phyloP scores from a whole-genome alignment of 768 basidiomycete genomes.

The Phallus indusiatus region DNA sequence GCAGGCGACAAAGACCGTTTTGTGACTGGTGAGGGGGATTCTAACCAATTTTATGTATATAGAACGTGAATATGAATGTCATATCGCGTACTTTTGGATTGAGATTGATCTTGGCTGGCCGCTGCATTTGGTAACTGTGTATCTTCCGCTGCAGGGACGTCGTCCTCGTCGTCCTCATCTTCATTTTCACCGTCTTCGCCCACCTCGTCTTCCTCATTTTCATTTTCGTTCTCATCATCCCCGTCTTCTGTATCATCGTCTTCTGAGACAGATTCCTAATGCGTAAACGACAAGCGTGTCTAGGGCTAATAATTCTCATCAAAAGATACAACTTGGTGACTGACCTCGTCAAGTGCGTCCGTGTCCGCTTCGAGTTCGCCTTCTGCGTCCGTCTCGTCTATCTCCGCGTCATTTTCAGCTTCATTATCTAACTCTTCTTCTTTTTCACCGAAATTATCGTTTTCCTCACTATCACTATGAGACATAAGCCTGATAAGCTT shows the following conservation, averaged over 20 bases:
- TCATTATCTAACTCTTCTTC: conserved; percentile 40
- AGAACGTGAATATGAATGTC: background rate
- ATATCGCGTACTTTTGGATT: conserved; percentile 2
- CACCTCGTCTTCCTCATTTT: conserved; percentile 15
- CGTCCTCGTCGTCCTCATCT: conserved; percentile 44
- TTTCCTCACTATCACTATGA: conserved; percentile 54
- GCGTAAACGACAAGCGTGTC: conserved; percentile 7
- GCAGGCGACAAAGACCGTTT: conserved; percentile 45
- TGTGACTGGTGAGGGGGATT: conserved; percentile 5
- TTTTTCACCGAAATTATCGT: conserved; percentile 21
- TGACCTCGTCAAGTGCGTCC: conserved; percentile 57
- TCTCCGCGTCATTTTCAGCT: conserved; percentile 48
- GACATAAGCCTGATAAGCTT: conserved; percentile 35
- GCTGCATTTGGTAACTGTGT: conserved; percentile 30
- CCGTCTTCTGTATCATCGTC: conserved; percentile 31
- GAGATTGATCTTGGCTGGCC: conserved; percentile 15
- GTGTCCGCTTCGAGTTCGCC: conserved; percentile 35
- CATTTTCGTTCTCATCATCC: conserved; percentile 18
- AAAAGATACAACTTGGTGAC: conserved; percentile 20
- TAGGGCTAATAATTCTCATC: conserved; percentile 1
- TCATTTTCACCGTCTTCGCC: conserved; percentile 23
- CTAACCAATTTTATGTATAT: conserved; percentile 2
- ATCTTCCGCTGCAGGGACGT: conserved; percentile 21
- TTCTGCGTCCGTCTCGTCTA: conserved; percentile 47
- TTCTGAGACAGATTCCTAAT: conserved; percentile 49